phyloP scores from a whole-genome alignment of 495 filamentous ascomycete species.

The Penicillium cosmopolitanum region DNA sequence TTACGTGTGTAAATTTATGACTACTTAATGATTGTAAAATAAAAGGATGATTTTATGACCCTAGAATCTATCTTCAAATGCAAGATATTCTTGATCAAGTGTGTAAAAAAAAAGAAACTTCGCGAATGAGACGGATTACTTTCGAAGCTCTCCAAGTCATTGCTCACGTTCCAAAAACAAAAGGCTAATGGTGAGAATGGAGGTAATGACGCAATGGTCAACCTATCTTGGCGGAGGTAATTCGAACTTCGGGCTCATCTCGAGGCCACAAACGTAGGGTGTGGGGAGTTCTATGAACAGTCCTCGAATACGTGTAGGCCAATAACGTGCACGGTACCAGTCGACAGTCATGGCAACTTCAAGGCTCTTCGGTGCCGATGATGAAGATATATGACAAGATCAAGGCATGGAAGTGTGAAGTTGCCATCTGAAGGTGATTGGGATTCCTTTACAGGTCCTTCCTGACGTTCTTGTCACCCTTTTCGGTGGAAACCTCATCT shows the following conservation, averaged over 20 bases:
- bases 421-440: background rate
- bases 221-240: background rate
- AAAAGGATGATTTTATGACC: slow-evolving; percentile 16
- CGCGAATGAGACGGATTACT: background rate
- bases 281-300: slow-evolving; percentile 13
- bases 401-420: background rate
- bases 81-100: slow-evolving; percentile 5
- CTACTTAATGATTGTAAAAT: slow-evolving; percentile 18
- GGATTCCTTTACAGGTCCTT: slow-evolving; percentile 63
- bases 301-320: slow-evolving; percentile 1
- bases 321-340: slow-evolving; percentile 2
- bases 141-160: background rate
- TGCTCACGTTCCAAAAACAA: background rate
- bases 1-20: slow-evolving; percentile 26
- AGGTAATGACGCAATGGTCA: background rate
- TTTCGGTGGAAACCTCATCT: slow-evolving; percentile 67
- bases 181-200: background rate
- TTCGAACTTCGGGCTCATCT: too few relatives aligned
- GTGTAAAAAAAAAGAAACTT: slow-evolving; percentile 6
- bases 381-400: background rate
- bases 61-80: slow-evolving; percentile 21
- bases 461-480: slow-evolving; percentile 59
- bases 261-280: background rate
- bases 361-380: background rate
- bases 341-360: background rate